Conservation (phyloP, 2,329 filamentous ascomycete genomes). For the Conoideocrella luteorostrata region DNA sequence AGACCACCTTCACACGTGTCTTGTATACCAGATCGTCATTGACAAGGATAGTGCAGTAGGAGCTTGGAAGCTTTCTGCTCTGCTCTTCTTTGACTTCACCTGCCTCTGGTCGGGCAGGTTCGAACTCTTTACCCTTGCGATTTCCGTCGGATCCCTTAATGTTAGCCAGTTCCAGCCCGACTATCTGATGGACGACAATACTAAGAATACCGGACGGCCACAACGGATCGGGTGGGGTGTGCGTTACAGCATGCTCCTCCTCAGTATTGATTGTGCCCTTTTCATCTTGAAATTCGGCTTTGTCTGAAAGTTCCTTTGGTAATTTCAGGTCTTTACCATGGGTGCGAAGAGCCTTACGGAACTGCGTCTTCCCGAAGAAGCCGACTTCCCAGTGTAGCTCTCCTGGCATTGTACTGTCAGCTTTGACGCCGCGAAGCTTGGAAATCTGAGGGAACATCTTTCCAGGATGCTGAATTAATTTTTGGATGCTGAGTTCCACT, state of each 20-base stretch:
- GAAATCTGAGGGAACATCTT: slow-evolving; percentile 89
- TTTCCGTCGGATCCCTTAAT: slow-evolving; percentile 79
- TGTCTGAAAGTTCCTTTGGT: slow-evolving; percentile 65
- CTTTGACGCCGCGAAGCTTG: slow-evolving; percentile 73
- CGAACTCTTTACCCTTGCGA: slow-evolving; percentile 77
- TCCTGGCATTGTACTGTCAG: slow-evolving; percentile 83
- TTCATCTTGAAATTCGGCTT: slow-evolving; percentile 78
- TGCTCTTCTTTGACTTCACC: slow-evolving; percentile 85
- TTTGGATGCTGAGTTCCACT: slow-evolving; percentile 86
- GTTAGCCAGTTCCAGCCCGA: slow-evolving; percentile 87
- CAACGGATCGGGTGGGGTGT: slow-evolving; percentile 90
- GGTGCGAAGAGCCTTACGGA: slow-evolving; percentile 76
- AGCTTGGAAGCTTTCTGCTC: slow-evolving; percentile 71
- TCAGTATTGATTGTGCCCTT: slow-evolving; percentile 63
- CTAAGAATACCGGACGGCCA: slow-evolving; percentile 90
- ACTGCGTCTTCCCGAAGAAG: slow-evolving; percentile 86
- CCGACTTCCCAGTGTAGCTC: slow-evolving; percentile 95
- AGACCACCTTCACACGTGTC: slow-evolving; percentile 89
- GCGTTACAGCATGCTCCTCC: slow-evolving; percentile 76
- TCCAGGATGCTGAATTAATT: slow-evolving; percentile 86
- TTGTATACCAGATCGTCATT: slow-evolving; percentile 90
- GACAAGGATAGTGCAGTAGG: slow-evolving; percentile 86
- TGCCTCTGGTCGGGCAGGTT: slow-evolving; percentile 73
- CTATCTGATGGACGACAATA: slow-evolving; percentile 86
- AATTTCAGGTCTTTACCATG: slow-evolving; percentile 78